A percentile compares a stretch with the other conserved stretches of the same genome.
Evolutionary conservation across 139 green algal species (phyloP).

Genomic region (Pleodorina starrii): DNA sequence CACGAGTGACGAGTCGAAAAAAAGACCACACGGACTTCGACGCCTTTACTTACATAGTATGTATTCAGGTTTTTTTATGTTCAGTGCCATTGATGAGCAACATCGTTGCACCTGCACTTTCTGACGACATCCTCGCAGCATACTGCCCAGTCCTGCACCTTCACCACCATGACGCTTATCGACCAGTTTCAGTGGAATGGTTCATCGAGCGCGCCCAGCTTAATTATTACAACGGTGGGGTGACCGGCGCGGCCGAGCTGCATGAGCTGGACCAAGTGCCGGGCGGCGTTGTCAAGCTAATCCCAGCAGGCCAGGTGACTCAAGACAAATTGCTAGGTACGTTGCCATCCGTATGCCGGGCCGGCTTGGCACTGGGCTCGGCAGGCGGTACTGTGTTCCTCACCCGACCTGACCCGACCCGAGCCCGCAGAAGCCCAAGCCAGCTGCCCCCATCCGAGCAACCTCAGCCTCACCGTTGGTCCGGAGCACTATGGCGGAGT

Average conservation of each 20-base stretch:
- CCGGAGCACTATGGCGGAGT: slow-evolving; percentile 9
- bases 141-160: slow-evolving; percentile 26
- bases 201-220: slow-evolving; percentile 11
- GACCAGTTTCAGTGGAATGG: slow-evolving; percentile 20
- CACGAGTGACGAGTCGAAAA: too few relatives aligned
- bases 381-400: not conserved
- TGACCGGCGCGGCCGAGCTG: not conserved
- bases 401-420: too few relatives aligned
- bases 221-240: not conserved
- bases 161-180: slow-evolving; percentile 3
- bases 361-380: not conserved
- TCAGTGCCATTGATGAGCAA: too few relatives aligned
- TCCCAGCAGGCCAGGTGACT: not conserved
- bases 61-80: too few relatives aligned
- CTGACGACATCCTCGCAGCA: not conserved
- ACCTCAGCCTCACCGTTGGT: slow-evolving; percentile 4
- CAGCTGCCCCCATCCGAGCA: not conserved
- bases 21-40: too few relatives aligned
- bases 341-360: not conserved
- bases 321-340: slow-evolving; percentile 8
- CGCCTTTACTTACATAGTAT: too few relatives aligned
- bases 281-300: not conserved
- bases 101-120: not conserved
- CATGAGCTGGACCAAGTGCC: not conserved
- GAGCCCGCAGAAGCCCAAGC: not conserved